A percentile compares a stretch with the other conserved stretches of the same genome.
These are phyloP conservation scores for Oryza longistaminata DNA, from an alignment of 176 grass and related monocot species.

Conservation along the genomic window DNA sequence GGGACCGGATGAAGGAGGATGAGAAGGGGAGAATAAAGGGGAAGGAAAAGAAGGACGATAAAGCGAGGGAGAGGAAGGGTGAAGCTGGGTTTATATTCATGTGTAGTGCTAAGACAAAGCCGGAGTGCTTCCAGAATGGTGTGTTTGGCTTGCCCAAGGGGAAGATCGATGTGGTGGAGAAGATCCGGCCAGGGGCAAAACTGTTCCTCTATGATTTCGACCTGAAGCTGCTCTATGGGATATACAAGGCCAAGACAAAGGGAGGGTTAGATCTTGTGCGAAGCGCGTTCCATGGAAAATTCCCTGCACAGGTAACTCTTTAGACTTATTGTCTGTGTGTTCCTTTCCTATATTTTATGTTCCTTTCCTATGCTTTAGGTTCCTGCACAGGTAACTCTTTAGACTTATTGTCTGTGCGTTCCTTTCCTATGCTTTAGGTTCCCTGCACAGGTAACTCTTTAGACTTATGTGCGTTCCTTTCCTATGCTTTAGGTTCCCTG, in stretches of 20 bases:
- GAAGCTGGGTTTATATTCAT: slow-evolving; percentile 64
- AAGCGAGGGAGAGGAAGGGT: neutral
- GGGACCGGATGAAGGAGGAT: neutral
- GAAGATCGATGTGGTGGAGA: slow-evolving; percentile 62
- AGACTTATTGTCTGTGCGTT: too few species aligned
- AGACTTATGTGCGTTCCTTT: neutral
- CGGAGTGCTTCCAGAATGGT: slow-evolving; percentile 53
- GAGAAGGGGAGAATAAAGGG: neutral
- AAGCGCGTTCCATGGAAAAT: slow-evolving; percentile 48
- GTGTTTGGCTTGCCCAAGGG: slow-evolving; percentile 63
- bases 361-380: too few species aligned
- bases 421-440: slow-evolving; percentile 4
- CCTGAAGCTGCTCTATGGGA: slow-evolving; percentile 72
- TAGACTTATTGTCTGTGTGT: neutral
- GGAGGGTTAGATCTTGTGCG: slow-evolving; percentile 57
- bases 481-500: slow-evolving; percentile 34
- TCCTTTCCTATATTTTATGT: too few species aligned
- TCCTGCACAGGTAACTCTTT: too few species aligned
- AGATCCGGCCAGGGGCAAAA: slow-evolving; percentile 49
- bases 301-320: slow-evolving; percentile 66
- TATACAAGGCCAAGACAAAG: slow-evolving; percentile 62
- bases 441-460: slow-evolving; percentile 62
- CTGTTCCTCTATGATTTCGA: slow-evolving; percentile 78
- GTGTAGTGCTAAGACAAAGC: slow-evolving; percentile 68
- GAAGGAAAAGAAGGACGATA: neutral